Evolutionary conservation across 345 rosid genomes (phyloP), one percentile per base, ranked within the genome.

Genomic region (Trapa bicornis): DNA sequence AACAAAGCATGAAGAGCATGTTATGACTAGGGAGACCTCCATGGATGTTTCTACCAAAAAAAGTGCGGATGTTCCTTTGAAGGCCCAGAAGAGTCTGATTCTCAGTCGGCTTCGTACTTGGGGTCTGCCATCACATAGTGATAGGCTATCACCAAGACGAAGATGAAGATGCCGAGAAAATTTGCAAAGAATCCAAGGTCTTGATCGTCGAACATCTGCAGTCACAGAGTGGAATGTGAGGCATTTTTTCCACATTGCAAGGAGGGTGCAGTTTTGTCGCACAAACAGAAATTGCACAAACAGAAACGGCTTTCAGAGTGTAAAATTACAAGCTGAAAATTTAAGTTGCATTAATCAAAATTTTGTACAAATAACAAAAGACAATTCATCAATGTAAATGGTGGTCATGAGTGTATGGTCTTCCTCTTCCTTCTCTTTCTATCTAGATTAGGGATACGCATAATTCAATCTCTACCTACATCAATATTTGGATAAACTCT

Each of bases 111-210:
- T 80, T 85, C 97, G 65, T 74, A 88, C 76, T 85, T 90, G 17
- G 94, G 90, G 75, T 90, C 98, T 64, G 96, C 98, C 80, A 89
- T 72, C 73, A 90, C 90, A 54, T 78, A 90, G 72, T 90, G 98
- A 71, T 90, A 92, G 6, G 87, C 90, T 35, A 90, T 86, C 32
- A 93, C 90, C 78, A 87, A 76, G 50, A 69, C 77, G 66, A 88
- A 93, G 61, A 90, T 82, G 74, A 85, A 90, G 57, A 85, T 78
- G 76, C 97, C 96, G 57, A 90, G 90, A 75, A 88, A 80, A 75
- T 85, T 90, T 79, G 87, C 85, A 17, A 85, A 80, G 73, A 90
- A 88, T 17, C 94, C 91, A 43, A 89, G 80, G 57, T 80, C 90
- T 71, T 80, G 90, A 79, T 93, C 93, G 65, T 85, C 92, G 38